Evolutionary conservation across 106 monocot genomes (phyloP).

Genomic region (Posidonia australis): DNA sequence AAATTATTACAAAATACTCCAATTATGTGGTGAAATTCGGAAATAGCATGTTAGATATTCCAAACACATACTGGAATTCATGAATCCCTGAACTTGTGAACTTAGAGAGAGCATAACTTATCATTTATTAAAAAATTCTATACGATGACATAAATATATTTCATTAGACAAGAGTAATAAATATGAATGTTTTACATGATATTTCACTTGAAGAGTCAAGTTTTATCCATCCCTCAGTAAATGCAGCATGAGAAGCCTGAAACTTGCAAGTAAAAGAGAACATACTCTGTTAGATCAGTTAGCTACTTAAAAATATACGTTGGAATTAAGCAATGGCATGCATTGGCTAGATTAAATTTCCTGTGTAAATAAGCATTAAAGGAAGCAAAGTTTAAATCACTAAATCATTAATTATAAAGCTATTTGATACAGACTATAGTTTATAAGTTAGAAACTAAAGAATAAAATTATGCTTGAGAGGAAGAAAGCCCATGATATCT

Average conservation of each 20-base stretch:
- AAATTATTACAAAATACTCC: background rate
- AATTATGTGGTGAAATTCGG: background rate
- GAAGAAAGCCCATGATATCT: too few relatives aligned
- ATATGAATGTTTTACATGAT: slow-evolving; percentile 35
- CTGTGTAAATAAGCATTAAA: too few relatives aligned
- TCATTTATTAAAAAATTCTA: too few relatives aligned
- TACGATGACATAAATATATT: background rate
- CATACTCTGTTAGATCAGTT: background rate
- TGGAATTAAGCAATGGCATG: too few relatives aligned
- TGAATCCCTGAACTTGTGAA: background rate
- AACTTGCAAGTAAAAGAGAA: background rate
- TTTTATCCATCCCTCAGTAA: slow-evolving; percentile 39
- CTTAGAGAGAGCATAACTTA: background rate
- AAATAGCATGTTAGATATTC: too few relatives aligned
- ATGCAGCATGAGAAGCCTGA: slow-evolving; percentile 65
- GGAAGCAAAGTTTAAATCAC: too few relatives aligned
- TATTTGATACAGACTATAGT: too few relatives aligned
- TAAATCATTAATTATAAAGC: too few relatives aligned
- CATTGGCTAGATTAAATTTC: too few relatives aligned
- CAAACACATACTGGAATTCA: background rate
- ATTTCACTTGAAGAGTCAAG: slow-evolving; percentile 40
- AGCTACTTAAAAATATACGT: background rate
- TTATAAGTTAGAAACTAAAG: too few relatives aligned
- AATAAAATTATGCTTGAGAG: too few relatives aligned
- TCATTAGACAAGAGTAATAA: background rate